These are phyloP conservation scores for Lasiodiplodia citricola DNA, from an alignment of 2,329 filamentous ascomycete species.

Conservation along the genomic window DNA sequence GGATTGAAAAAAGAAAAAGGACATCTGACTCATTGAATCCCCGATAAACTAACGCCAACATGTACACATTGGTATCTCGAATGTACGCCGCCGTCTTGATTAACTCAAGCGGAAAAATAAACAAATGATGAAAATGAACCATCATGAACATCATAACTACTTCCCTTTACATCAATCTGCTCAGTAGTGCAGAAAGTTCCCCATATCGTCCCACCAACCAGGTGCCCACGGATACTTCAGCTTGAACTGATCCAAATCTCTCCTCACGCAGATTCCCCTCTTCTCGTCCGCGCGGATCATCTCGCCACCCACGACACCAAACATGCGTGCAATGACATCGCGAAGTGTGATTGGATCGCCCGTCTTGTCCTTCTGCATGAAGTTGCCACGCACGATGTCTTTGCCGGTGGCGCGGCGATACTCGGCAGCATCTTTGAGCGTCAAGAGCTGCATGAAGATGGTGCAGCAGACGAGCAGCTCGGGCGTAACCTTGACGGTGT, in stretches of 20 bases:
- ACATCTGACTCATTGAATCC: background rate
- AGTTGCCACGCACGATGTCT: background rate
- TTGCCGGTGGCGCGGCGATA: slow-evolving; percentile 11
- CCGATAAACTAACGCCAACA: background rate
- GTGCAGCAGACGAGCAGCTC: slow-evolving; percentile 40
- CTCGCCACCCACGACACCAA: slow-evolving; percentile 3
- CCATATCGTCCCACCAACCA: slow-evolving; percentile 15
- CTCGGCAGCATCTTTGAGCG: slow-evolving; percentile 15
- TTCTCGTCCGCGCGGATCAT: slow-evolving; percentile 16
- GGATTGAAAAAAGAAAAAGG: background rate
- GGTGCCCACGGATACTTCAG: slow-evolving; percentile 10
- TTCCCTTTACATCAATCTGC: no score
- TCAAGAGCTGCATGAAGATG: slow-evolving; percentile 25
- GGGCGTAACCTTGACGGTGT: slow-evolving; percentile 39
- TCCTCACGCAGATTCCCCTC: slow-evolving; percentile 1
- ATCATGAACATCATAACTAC: background rate
- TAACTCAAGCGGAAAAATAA: background rate
- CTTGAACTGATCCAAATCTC: slow-evolving; percentile 17
- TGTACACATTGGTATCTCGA: background rate
- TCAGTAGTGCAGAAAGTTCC: background rate
- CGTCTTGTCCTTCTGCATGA: slow-evolving; percentile 12
- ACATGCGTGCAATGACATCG: slow-evolving; percentile 11
- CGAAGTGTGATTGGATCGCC: slow-evolving; percentile 11
- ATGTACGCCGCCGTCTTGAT: background rate
- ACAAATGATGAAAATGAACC: background rate